Conservation (phyloP, 2,329 filamentous ascomycete species). For the Colletotrichum falcatum region DNA sequence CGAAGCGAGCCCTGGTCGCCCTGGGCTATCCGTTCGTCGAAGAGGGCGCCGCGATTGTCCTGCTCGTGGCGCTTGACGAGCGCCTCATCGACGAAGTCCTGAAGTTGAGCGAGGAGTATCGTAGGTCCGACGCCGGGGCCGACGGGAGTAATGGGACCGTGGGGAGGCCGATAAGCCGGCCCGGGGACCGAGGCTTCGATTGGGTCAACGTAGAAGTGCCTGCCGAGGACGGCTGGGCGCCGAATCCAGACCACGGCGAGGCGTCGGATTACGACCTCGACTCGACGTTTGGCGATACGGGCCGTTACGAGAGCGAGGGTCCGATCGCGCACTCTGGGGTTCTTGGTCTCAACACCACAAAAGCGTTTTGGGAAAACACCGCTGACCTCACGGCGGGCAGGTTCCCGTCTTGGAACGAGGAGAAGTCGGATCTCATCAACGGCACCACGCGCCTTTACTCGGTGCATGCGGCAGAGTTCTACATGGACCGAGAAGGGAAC, state of each 20-base stretch:
- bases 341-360: conserved; percentile 9
- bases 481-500: conserved; percentile 22
- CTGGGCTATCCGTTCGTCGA: conserved; percentile 88
- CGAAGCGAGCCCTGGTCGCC: conserved; percentile 83
- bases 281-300: neutral
- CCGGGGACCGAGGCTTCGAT: neutral
- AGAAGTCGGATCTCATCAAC: conserved; percentile 4
- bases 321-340: conserved; percentile 12
- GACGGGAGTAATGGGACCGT: neutral
- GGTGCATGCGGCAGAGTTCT: conserved; percentile 21
- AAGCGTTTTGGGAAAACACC: neutral
- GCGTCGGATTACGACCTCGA: conserved; percentile 7
- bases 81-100: conserved; percentile 93
- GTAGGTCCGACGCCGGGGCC: neutral
- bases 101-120: conserved; percentile 73
- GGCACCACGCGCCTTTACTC: conserved; percentile 6
- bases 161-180: neutral
- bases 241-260: neutral
- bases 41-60: conserved; percentile 84
- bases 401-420: conserved; percentile 7
- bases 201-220: conserved; percentile 8
- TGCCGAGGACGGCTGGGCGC: neutral
- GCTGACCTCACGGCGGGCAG: neutral
- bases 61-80: conserved; percentile 86
- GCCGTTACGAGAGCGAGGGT: conserved; percentile 3